Conservation (phyloP, 106 monocot genomes). For the Acanthochlamys bracteata region DNA sequence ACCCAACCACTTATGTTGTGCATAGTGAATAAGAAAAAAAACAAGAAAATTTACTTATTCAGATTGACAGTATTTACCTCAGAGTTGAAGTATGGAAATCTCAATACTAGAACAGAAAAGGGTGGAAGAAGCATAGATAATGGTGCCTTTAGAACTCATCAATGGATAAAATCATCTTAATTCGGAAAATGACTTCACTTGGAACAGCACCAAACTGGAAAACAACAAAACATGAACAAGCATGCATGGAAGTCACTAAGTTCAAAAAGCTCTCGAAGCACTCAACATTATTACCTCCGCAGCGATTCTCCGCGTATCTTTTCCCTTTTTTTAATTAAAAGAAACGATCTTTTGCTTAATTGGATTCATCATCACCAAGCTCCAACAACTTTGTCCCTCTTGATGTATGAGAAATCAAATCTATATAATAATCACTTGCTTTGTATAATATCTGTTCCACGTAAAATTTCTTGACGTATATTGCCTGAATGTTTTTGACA, state of each 20-base stretch:
- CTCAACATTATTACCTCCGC: background rate
- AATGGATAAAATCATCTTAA: conserved; percentile 3
- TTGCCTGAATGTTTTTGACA: background rate
- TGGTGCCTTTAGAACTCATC: background rate
- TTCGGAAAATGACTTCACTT: background rate
- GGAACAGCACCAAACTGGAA: background rate
- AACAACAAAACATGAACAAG: background rate
- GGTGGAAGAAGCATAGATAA: no score
- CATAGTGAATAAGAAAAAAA: no score
- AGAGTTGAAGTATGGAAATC: no score
- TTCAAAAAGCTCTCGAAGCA: background rate
- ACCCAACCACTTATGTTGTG: no score
- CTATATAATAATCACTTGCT: background rate
- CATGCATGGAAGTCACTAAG: conserved; percentile 18
- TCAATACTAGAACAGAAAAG: no score
- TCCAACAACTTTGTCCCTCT: background rate
- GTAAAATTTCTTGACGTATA: background rate
- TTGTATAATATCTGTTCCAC: background rate
- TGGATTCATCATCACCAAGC: background rate
- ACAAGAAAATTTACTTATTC: no score
- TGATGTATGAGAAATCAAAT: background rate
- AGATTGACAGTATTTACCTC: no score
- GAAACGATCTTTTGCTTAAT: background rate
- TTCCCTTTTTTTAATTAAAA: background rate
- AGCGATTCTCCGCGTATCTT: conserved; percentile 1